Evolutionary conservation across 345 rosid species (phyloP).

Genomic region (Angophora floribunda): DNA sequence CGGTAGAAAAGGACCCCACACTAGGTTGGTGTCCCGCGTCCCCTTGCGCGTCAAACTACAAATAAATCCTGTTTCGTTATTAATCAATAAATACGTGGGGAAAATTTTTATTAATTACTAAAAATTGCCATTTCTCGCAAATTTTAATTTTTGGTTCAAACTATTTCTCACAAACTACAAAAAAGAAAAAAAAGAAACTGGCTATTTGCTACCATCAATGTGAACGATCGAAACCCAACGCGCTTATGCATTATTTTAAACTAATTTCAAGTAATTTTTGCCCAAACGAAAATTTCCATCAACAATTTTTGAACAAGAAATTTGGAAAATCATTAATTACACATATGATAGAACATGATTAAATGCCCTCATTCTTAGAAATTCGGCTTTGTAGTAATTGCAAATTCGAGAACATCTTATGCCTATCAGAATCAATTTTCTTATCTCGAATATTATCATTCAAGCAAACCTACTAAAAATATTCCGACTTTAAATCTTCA

Average conservation of each 20-base stretch:
- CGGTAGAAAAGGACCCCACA: too few relatives aligned
- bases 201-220: neutral
- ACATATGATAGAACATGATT: too few relatives aligned
- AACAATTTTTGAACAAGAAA: neutral
- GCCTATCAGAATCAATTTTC: neutral
- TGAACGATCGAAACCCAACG: neutral
- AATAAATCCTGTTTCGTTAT: neutral
- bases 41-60: neutral
- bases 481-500: neutral
- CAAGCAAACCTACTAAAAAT: neutral
- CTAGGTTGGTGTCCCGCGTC: too few relatives aligned
- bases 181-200: neutral
- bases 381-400: too few relatives aligned
- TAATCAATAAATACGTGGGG: neutral
- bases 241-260: neutral
- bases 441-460: neutral
- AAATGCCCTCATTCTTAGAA: neutral
- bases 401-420: neutral
- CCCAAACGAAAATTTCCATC: neutral
- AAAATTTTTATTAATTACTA: neutral
- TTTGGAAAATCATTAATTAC: neutral
- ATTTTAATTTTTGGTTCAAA: neutral
- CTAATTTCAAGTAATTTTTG: too few relatives aligned
- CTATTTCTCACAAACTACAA: neutral
- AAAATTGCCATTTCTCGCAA: neutral